Conservation (phyloP, 306 rosid species). For the Herpetospermum pedunculosum region DNA sequence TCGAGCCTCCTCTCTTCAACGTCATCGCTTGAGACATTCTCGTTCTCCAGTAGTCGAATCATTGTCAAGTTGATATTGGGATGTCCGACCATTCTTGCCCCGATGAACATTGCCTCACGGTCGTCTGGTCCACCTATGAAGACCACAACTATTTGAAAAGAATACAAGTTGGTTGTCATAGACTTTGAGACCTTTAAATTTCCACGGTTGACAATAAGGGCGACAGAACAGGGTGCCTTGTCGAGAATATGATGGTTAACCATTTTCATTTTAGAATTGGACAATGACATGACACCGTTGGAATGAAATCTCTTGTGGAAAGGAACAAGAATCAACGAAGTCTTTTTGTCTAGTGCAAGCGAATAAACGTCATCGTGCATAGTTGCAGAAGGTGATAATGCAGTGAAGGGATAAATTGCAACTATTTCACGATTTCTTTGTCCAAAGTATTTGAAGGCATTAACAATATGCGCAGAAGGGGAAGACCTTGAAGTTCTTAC, state of each 20-base stretch:
- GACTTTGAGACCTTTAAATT: not conserved
- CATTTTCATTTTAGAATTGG: not conserved
- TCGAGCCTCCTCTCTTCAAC: slow-evolving; percentile 12
- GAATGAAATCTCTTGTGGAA: slow-evolving; percentile 8
- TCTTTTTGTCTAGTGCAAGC: slow-evolving; percentile 14
- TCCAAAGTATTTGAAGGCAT: slow-evolving; percentile 20
- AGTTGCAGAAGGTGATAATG: slow-evolving; percentile 10
- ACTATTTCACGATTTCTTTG: not conserved
- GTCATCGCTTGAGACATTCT: not conserved
- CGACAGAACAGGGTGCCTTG: slow-evolving; percentile 27
- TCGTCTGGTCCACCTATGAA: slow-evolving; percentile 33
- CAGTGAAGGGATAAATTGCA: slow-evolving; percentile 14
- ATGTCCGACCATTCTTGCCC: slow-evolving; percentile 22
- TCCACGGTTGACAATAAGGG: slow-evolving; percentile 20
- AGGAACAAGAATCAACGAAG: slow-evolving; percentile 19
- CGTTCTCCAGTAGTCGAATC: slow-evolving; percentile 15
- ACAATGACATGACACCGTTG: not conserved
- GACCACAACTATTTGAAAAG: slow-evolving; percentile 18
- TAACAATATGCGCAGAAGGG: slow-evolving; percentile 11
- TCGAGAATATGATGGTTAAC: slow-evolving; percentile 16
- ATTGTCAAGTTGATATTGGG: slow-evolving; percentile 15
- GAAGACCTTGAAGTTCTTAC: not conserved
- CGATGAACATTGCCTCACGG: slow-evolving; percentile 28
- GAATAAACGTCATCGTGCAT: slow-evolving; percentile 25
- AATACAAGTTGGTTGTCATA: not conserved